Evolutionary conservation across 179 eudicot genomes (phyloP).

Genomic region (Nepenthes alata): DNA sequence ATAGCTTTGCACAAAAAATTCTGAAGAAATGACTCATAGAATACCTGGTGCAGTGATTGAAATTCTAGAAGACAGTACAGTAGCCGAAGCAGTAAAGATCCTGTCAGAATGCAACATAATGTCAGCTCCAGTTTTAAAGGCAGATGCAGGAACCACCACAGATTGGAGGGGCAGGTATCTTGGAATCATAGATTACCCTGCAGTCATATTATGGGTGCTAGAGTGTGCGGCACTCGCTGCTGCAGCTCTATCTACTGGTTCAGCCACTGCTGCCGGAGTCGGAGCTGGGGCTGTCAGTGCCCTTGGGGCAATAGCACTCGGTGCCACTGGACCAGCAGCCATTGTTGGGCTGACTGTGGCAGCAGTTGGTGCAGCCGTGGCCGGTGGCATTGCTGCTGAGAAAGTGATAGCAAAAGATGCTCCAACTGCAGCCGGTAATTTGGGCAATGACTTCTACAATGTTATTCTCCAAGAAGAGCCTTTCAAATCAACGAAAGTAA

Average conservation of each 20-base stretch:
- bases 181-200: slow-evolving; percentile 78
- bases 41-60: slow-evolving; percentile 51
- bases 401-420: slow-evolving; percentile 62
- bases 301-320: slow-evolving; percentile 65
- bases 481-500: slow-evolving; percentile 78
- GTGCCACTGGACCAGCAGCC: slow-evolving; percentile 77
- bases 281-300: slow-evolving; percentile 89
- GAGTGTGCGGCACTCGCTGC: slow-evolving; percentile 78
- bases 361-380: slow-evolving; percentile 83
- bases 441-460: slow-evolving; percentile 85
- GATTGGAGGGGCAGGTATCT: slow-evolving; percentile 73
- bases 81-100: slow-evolving; percentile 61
- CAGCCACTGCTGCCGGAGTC: slow-evolving; percentile 82
- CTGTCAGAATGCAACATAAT: slow-evolving; percentile 75
- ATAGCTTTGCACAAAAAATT: background rate
- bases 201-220: slow-evolving; percentile 76
- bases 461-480: slow-evolving; percentile 87
- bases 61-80: slow-evolving; percentile 50
- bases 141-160: slow-evolving; percentile 28
- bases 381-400: slow-evolving; percentile 68
- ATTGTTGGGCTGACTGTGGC: slow-evolving; percentile 71
- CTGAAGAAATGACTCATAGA: background rate
- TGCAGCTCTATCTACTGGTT: slow-evolving; percentile 58
- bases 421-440: slow-evolving; percentile 54
- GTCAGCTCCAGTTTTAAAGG: slow-evolving; percentile 74